Conservation (phyloP, 2,329 filamentous ascomycete species). For the Paecilomyces fulvus region DNA sequence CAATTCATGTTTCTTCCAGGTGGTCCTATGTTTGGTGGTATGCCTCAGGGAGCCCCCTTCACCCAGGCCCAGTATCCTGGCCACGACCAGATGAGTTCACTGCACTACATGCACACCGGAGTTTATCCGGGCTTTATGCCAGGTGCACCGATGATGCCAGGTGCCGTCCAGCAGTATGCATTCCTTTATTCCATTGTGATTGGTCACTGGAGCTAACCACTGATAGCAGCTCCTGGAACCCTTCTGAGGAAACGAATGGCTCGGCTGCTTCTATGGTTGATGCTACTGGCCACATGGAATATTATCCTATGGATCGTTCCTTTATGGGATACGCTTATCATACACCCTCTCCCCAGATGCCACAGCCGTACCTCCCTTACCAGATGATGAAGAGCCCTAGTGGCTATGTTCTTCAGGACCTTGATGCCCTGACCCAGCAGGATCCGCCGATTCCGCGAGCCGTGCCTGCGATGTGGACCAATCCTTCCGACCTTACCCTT, state of each 20-base stretch:
- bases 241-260: conserved; percentile 32
- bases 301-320: conserved; percentile 53
- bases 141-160: conserved; percentile 22
- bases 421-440: conserved; percentile 61
- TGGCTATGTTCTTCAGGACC: conserved; percentile 38
- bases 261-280: conserved; percentile 59
- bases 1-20: conserved; percentile 25
- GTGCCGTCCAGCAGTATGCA: conserved; percentile 23
- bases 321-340: conserved; percentile 45
- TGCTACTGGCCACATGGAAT: conserved; percentile 50
- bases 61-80: conserved; percentile 18
- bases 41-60: conserved; percentile 21
- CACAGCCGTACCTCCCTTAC: conserved; percentile 26
- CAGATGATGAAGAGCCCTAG: conserved; percentile 40
- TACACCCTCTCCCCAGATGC: conserved; percentile 56
- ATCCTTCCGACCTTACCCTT: conserved; percentile 77
- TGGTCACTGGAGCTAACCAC: conserved; percentile 28
- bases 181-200: conserved; percentile 27
- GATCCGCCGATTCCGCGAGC: conserved; percentile 80
- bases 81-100: conserved; percentile 24
- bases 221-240: conserved; percentile 33
- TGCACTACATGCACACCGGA: conserved; percentile 28
- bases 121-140: conserved; percentile 30
- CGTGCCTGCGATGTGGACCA: conserved; percentile 76
- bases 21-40: conserved; percentile 21